Conservation (phyloP, 306 rosid genomes). For the Trichosanthes truncata region DNA sequence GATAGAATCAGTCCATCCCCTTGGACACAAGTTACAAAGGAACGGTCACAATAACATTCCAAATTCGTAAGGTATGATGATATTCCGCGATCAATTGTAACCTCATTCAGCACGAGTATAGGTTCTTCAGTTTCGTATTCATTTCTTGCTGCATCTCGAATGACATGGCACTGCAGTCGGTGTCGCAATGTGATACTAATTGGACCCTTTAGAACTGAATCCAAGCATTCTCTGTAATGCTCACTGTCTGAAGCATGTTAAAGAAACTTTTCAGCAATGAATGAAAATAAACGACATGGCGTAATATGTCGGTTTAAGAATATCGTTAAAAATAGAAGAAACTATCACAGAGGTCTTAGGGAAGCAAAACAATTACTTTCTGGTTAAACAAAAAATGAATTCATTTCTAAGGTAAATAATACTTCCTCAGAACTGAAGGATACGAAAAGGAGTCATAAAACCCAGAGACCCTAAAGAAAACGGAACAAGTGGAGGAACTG, state of each 20-base stretch:
- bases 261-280: constrained; percentile 25
- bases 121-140: constrained; percentile 87
- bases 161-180: constrained; percentile 68
- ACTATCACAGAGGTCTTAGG: background rate
- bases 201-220: constrained; percentile 77
- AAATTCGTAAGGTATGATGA: constrained; percentile 88
- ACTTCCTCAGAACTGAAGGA: constrained; percentile 35
- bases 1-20: constrained; percentile 93
- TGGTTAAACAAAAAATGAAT: background rate
- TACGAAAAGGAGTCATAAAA: constrained; percentile 94
- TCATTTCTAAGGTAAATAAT: background rate
- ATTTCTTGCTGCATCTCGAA: constrained; percentile 71
- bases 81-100: constrained; percentile 93
- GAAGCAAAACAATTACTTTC: background rate
- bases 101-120: constrained; percentile 78
- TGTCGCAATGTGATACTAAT: constrained; percentile 79
- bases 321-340: background rate
- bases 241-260: constrained; percentile 79
- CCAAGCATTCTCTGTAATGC: constrained; percentile 63
- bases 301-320: background rate
- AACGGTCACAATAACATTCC: constrained; percentile 86
- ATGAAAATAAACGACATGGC: background rate
- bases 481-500: constrained; percentile 92
- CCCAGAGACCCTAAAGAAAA: constrained; percentile 96
- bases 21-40: constrained; percentile 89